These are phyloP conservation scores for Coemansia sp. DNA, from an alignment of 192 early-diverging fungal species.

Conservation along the genomic window DNA sequence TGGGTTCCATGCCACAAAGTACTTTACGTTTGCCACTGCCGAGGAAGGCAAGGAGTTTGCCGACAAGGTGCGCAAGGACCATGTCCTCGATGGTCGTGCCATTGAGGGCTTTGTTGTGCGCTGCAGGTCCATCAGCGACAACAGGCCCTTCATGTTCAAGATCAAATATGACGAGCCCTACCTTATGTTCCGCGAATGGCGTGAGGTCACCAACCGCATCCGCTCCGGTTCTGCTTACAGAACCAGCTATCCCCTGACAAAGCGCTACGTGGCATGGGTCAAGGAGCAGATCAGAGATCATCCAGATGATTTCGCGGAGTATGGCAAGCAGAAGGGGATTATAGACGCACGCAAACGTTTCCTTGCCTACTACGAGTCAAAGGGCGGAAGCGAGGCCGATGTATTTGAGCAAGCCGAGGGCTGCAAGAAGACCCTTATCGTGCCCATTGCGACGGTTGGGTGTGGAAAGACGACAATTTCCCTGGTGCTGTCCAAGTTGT, in stretches of 20 bases:
- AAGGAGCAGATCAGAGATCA: conserved; percentile 56
- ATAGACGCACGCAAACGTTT: conserved; percentile 78
- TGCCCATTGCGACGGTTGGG: conserved; percentile 80
- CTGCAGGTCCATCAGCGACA: conserved; percentile 47
- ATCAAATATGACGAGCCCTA: conserved; percentile 96
- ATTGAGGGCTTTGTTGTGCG: conserved; percentile 94
- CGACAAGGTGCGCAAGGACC: conserved; percentile 62
- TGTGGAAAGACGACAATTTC: conserved; percentile 70
- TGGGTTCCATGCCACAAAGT: conserved; percentile 66
- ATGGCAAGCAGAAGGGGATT: conserved; percentile 74
- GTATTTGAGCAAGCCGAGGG: conserved; percentile 14
- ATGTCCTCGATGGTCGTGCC: conserved; percentile 66
- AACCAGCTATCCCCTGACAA: conserved; percentile 60
- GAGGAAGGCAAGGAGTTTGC: conserved; percentile 68
- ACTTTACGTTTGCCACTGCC: conserved; percentile 56
- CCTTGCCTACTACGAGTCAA: conserved; percentile 57
- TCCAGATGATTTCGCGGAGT: conserved; percentile 67
- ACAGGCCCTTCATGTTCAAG: conserved; percentile 72
- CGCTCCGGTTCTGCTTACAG: conserved; percentile 51
- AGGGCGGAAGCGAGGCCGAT: conserved; percentile 27
- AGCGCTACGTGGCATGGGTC: conserved; percentile 77
- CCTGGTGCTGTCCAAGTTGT: conserved; percentile 58
- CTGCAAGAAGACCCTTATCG: conserved; percentile 40
- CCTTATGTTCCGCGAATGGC: conserved; percentile 93
- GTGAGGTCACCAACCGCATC: conserved; percentile 81